Evolutionary conservation across 805 yeast species (phyloP), one percentile per base, ranked within the genome.

Genomic region (Sungouiozyma ichnusensis): DNA sequence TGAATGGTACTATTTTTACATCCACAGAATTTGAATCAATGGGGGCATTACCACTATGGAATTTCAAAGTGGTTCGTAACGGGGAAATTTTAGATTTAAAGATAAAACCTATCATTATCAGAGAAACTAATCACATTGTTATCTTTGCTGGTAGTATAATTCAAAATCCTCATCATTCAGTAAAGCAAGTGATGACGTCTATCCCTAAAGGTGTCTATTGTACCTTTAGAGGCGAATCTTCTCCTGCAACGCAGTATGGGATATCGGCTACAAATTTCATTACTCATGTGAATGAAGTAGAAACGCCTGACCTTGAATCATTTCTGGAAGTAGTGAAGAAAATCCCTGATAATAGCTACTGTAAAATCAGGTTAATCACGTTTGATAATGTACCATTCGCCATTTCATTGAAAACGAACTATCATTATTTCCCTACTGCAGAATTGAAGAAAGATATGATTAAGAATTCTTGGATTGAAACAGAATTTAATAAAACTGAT

Each of bases 111-210:
- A 73, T 76, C 2, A 73, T 74, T 16, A 72, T 87, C 3, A 66
- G 69, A 20, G 69, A 71, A 33, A 85, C 94, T 1, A 72, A 74
- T 33, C 79, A 80, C 42, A 66, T 85, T 33, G 79, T 84, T 7
- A 69, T 74, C 38, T 88, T 95, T 92, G 76, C 87, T 40, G 96
- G 96, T 17, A 80, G 87, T 33, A 64, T 81, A 4, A 61, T 88
- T 29, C 97, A 88, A 57, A 73, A 77, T 33, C 95, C 96, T n/a
- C 96, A 86, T 60, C 94, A 83, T 55, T 90, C 92, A 7, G 95
- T 87, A 15, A 76, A 88, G 48, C 95, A 87, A 64, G 77, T 83
- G 33, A 79, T 84, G 74, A 75, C 76, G 41, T 69, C 74, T 43
- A 66, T 85, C 40, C 95, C 94, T 11, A 80, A 90, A 15, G 78